These are phyloP conservation scores for Spergularia bocconei DNA, from an alignment of 148 eudicot genomes.

Conservation along the genomic window DNA sequence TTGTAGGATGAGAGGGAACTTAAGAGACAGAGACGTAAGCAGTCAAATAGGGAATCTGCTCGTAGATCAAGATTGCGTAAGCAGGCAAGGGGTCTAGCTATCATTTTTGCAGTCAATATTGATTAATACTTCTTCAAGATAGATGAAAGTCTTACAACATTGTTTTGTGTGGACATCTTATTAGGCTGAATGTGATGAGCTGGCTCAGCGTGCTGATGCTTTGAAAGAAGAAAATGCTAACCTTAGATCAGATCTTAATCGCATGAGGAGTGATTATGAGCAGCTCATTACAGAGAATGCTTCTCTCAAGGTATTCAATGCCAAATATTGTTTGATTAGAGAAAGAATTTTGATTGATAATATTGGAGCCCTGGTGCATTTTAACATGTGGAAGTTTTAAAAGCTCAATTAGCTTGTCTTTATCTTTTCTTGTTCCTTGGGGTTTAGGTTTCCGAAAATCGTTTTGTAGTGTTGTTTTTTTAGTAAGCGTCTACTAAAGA, in stretches of 20 bases:
- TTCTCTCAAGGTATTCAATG: conserved; percentile 58
- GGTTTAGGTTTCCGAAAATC: too few relatives aligned
- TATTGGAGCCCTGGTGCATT: too few relatives aligned
- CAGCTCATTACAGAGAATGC: conserved; percentile 72
- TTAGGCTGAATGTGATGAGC: conserved; percentile 93
- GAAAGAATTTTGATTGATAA: too few relatives aligned
- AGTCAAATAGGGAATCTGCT: conserved; percentile 97
- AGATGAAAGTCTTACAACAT: neutral
- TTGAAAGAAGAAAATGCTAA: conserved; percentile 80
- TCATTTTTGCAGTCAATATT: neutral
- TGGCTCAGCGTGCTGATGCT: conserved; percentile 84
- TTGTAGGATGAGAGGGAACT: conserved; percentile 94
- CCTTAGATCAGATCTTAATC: conserved; percentile 78
- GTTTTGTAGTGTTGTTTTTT: too few relatives aligned
- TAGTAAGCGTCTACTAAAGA: too few relatives aligned
- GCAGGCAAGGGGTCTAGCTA: conserved; percentile 52
- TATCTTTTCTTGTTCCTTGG: too few relatives aligned
- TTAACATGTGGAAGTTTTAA: neutral
- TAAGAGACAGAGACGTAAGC: conserved; percentile 93
- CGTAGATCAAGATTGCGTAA: conserved; percentile 92
- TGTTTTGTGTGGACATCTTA: conserved; percentile 7
- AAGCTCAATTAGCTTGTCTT: too few relatives aligned
- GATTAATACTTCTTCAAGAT: neutral
- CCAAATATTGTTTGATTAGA: neutral
- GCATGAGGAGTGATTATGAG: conserved; percentile 67